phyloP scores from a whole-genome alignment of 129 eudicot species.

The Pulicaria dysenterica region DNA sequence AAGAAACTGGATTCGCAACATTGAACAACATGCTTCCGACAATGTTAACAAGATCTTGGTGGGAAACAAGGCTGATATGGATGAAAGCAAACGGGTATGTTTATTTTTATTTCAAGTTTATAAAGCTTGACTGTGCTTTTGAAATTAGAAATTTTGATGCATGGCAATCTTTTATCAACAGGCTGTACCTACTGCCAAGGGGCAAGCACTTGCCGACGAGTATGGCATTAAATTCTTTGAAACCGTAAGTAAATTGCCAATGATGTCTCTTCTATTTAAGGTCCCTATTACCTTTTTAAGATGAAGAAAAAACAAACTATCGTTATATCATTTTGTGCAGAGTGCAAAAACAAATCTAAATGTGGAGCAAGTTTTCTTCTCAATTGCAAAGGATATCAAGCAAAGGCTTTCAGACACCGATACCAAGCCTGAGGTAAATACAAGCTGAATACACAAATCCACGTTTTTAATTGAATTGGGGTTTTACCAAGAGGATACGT shows the following conservation, averaged over 20 bases:
- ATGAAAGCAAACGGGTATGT: conserved; percentile 62
- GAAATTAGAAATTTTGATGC: background rate
- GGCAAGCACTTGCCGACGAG: conserved; percentile 74
- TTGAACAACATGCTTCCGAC: conserved; percentile 69
- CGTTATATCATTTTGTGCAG: conserved; percentile 29
- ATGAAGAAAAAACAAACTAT: background rate
- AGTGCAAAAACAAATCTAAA: conserved; percentile 60
- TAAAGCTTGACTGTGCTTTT: background rate
- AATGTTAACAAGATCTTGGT: conserved; percentile 65
- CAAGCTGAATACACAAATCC: background rate
- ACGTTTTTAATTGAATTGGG: background rate
- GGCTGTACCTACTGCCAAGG: conserved; percentile 70
- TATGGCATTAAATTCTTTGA: conserved; percentile 67
- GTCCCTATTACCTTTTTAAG: background rate
- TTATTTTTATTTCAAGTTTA: background rate
- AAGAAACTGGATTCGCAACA: conserved; percentile 66
- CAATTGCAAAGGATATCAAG: conserved; percentile 56
- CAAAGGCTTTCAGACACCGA: conserved; percentile 71
- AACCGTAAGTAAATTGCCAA: conserved; percentile 45
- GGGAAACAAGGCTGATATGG: conserved; percentile 67
- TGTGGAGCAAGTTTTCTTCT: conserved; percentile 57
- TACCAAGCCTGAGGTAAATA: conserved; percentile 51
- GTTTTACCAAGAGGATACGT: background rate
- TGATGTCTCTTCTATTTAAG: background rate
- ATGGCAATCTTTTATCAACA: conserved; percentile 19